These are phyloP conservation scores for Graphilbum fragrans DNA, from an alignment of 2,329 filamentous ascomycete genomes.

Conservation along the genomic window DNA sequence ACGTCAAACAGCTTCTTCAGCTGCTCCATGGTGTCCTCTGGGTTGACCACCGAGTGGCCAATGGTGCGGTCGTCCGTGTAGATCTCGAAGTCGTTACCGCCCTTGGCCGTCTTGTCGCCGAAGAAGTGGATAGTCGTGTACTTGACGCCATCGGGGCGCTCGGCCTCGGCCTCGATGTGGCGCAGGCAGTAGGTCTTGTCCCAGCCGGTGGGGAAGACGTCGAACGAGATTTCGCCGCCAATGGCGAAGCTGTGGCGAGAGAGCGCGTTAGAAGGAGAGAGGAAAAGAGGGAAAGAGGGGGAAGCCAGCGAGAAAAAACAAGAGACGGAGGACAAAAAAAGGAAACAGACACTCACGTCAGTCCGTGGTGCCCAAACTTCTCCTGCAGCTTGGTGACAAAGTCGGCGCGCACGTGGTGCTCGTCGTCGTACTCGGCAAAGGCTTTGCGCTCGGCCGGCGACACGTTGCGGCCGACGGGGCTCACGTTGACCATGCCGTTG, in stretches of 20 bases:
- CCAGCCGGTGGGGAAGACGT: constrained; percentile 94
- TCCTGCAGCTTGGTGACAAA: constrained; percentile 69
- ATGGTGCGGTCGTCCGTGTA: constrained; percentile 69
- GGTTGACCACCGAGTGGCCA: constrained; percentile 71
- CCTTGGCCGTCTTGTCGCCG: constrained; percentile 84
- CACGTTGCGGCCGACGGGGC: constrained; percentile 77
- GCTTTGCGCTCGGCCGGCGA: constrained; percentile 66
- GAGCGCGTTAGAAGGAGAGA: not conserved
- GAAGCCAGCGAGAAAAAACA: not conserved
- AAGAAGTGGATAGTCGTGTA: constrained; percentile 96
- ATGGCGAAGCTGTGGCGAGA: constrained; percentile 63
- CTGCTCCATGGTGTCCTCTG: constrained; percentile 70
- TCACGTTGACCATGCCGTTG: constrained; percentile 85
- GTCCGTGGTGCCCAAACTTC: constrained; percentile 68
- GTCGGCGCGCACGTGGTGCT: constrained; percentile 61
- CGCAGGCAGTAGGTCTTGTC: constrained; percentile 96
- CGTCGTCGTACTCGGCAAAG: constrained; percentile 71
- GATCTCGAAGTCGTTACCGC: constrained; percentile 95
- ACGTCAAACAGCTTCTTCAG: constrained; percentile 72
- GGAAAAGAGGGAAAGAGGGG: constrained; percentile 1
- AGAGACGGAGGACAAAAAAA: not conserved
- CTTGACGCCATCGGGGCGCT: constrained; percentile 54
- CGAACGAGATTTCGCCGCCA: constrained; percentile 95
- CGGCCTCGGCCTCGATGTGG: constrained; percentile 73
- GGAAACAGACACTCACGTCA: constrained; percentile 52